phyloP scores from a whole-genome alignment of 306 rosid species.

The Hippophae tibetana region DNA sequence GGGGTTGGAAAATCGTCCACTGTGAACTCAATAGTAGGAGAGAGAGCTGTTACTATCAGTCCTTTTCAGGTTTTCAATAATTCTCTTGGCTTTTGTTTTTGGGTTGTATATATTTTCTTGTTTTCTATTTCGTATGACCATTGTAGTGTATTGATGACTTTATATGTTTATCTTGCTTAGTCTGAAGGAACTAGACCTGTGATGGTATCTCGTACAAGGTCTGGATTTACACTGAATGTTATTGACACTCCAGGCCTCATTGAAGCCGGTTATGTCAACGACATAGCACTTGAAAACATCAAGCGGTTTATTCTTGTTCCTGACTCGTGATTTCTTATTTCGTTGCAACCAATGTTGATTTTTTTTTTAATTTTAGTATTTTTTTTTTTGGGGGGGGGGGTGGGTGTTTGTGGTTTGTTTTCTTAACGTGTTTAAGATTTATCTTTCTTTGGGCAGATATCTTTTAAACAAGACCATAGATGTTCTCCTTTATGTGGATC shows the following conservation, averaged over 20 bases:
- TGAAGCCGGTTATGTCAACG: conserved; percentile 92
- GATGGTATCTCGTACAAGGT: conserved; percentile 75
- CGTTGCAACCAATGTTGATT: background rate
- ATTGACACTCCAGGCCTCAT: conserved; percentile 97
- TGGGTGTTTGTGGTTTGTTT: no score
- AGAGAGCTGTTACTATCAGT: conserved; percentile 73
- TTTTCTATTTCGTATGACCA: conserved; percentile 1
- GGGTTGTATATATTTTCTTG: background rate
- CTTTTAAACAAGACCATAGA: conserved; percentile 92
- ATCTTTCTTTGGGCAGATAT: conserved; percentile 43
- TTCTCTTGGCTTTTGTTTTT: background rate
- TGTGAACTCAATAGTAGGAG: conserved; percentile 84
- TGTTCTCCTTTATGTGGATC: conserved; percentile 88
- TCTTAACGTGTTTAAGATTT: no score
- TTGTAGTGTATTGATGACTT: conserved; percentile 6
- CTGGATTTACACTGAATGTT: conserved; percentile 78
- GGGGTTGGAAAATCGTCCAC: conserved; percentile 97
- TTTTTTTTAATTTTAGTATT: background rate
- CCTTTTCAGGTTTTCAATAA: conserved; percentile 65
- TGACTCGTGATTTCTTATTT: background rate
- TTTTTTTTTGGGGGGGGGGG: conserved; percentile 3
- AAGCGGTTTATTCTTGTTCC: conserved; percentile 41
- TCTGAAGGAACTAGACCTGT: conserved; percentile 82
- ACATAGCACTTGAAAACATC: conserved; percentile 60
- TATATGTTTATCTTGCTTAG: conserved; percentile 27